Base-by-base conservation (phyloP, 140 eudicot species). In the Oenanthe javanica region DNA sequence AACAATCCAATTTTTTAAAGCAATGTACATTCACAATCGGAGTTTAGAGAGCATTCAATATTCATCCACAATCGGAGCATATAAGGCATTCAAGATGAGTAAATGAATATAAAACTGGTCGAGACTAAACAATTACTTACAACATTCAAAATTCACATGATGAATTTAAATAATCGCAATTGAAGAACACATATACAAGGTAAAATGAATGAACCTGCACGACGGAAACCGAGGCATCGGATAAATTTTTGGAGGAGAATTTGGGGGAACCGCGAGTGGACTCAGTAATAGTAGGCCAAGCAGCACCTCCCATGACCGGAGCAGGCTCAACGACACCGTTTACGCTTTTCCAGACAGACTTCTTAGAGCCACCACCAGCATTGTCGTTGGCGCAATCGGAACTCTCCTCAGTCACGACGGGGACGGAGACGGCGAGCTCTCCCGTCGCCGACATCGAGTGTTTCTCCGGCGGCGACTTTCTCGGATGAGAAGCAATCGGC, bases 271-370 rank as follows among this genome's bases (percentile, higher is more conserved):
- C 52, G 7, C 91, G 88, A 49, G 91, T 89, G 25, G 91, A 82
- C 84, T 89, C 94, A 9, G 97, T 86, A 46, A 91, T 85, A 42
- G 94, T 90, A 1, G 97, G 97, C 97, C 97, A 91, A 13, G 88
- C 85, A 31, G 87, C 89, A 0, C n/a, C 74, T 69, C 88, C 92
- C 86, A 86, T 84, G 12, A 84, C 87, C 11, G 88, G 86, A 79
- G 57, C 86, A 10, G 74, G 72, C 72, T 77, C 89, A 14, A 81
- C 83, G 46, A 80, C 97, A 48, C 80, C 89, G 55, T 83, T 86
- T 18, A 43, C 18, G 4, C 63, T 31, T 75, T 83, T 89, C 97
- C 97, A 91, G 49, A 84, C 94, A 11, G 94, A 81, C 86, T 85
- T 91, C 86, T 82, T 84, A 4, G 75, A 9, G 9, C 3, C 92